These are phyloP conservation scores for Carex kokanica DNA, from an alignment of 176 grass and related monocot genomes.

Conservation along the genomic window DNA sequence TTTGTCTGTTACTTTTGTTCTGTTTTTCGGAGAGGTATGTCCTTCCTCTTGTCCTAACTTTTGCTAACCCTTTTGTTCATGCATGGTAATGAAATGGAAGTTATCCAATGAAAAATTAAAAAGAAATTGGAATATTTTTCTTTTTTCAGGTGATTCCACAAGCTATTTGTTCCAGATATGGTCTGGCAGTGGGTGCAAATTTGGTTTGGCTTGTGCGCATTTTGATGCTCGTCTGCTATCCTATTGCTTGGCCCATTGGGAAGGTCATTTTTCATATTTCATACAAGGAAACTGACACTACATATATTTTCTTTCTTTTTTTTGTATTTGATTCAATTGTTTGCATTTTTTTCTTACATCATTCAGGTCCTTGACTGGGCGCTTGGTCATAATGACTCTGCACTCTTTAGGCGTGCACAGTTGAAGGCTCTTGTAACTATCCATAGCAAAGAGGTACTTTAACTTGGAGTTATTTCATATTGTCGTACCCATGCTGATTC, in stretches of 20 bases:
- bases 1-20: conserved; percentile 97
- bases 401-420: conserved; percentile 97
- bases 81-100: not conserved
- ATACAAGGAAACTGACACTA: not conserved
- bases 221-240: conserved; percentile 88
- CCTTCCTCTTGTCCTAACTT: not conserved
- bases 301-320: conserved; percentile 17
- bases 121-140: conserved; percentile 15
- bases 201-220: conserved; percentile 95
- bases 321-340: conserved; percentile 24
- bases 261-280: conserved; percentile 52
- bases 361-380: conserved; percentile 84
- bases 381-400: conserved; percentile 99
- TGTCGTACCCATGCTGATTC: not conserved
- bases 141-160: conserved; percentile 89
- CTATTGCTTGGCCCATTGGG: conserved; percentile 93
- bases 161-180: conserved; percentile 99
- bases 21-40: conserved; percentile 92
- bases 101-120: not conserved
- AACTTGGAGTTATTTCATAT: not conserved
- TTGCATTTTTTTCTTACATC: conserved; percentile 21
- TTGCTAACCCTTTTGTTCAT: not conserved
- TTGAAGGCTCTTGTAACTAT: conserved; percentile 96
- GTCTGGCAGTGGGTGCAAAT: conserved; percentile 92
- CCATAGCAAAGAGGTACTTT: conserved; percentile 93